Evolutionary conservation across 2,329 filamentous ascomycete genomes (phyloP).

Genomic region (Colletotrichum tofieldiae): DNA sequence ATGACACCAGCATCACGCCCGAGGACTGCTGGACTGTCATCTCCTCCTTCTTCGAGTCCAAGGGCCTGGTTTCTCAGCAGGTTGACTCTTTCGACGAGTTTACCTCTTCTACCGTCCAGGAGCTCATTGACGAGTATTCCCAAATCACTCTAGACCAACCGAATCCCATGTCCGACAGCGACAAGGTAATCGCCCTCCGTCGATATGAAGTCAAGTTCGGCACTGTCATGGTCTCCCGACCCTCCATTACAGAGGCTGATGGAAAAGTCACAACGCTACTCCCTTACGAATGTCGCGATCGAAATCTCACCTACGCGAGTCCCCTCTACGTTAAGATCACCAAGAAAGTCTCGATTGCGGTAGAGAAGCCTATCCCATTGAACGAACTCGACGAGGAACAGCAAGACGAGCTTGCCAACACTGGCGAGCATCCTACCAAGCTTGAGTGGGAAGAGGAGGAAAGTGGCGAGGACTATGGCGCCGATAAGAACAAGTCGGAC

Average conservation of each 20-base stretch:
- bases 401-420: constrained; percentile 67
- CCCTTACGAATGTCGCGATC: constrained; percentile 94
- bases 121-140: constrained; percentile 93
- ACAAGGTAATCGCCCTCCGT: constrained; percentile 86
- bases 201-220: constrained; percentile 97
- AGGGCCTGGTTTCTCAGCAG: constrained; percentile 97
- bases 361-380: constrained; percentile 78
- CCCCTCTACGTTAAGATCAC: constrained; percentile 92
- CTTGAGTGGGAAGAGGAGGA: constrained; percentile 75
- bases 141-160: constrained; percentile 95
- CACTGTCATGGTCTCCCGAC: constrained; percentile 88
- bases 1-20: constrained; percentile 83
- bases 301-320: constrained; percentile 95
- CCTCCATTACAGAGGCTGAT: constrained; percentile 93
- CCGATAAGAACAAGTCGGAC: constrained; percentile 66
- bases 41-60: constrained; percentile 95
- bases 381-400: constrained; percentile 80
- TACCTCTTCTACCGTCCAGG: constrained; percentile 92
- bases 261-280: constrained; percentile 88
- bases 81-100: constrained; percentile 99
- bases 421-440: constrained; percentile 71
- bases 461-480: constrained; percentile 64
- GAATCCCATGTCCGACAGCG: constrained; percentile 81
- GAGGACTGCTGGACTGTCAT: constrained; percentile 99
- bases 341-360: constrained; percentile 86